phyloP scores from a whole-genome alignment of 345 rosid species.

The Toxicodendron radicans region DNA sequence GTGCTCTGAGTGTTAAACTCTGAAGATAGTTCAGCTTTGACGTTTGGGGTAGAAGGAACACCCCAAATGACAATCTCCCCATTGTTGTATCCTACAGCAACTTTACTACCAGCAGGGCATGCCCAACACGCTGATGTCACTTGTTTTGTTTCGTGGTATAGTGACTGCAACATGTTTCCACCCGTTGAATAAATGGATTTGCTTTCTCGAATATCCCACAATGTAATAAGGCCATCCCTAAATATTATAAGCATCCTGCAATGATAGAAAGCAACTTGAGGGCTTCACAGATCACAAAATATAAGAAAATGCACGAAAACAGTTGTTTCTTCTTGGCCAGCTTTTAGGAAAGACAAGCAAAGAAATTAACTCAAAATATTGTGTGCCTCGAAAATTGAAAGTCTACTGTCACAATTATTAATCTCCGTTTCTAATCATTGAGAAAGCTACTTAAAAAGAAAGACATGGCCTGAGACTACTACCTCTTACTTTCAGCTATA shows the following conservation, averaged over 20 bases:
- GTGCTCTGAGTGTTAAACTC: constrained; percentile 42
- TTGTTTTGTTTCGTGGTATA: constrained; percentile 60
- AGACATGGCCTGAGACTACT: constrained; percentile 17
- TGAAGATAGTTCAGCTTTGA: constrained; percentile 35
- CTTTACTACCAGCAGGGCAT: constrained; percentile 81
- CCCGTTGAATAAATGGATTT: constrained; percentile 55
- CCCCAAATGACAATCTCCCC: constrained; percentile 83
- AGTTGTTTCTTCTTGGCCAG: not conserved
- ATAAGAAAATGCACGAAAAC: not conserved
- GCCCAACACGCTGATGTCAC: constrained; percentile 88
- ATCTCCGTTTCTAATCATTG: not conserved
- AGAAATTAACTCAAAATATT: not conserved
- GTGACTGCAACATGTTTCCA: constrained; percentile 51
- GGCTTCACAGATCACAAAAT: not conserved
- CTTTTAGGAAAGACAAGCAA: not conserved
- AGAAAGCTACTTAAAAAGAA: constrained; percentile 11
- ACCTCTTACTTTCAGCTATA: constrained; percentile 86
- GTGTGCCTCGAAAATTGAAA: not conserved
- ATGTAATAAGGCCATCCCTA: constrained; percentile 58
- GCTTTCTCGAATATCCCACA: constrained; percentile 84
- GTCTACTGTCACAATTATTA: not conserved
- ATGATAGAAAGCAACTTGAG: constrained; percentile 1
- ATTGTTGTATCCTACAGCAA: constrained; percentile 73
- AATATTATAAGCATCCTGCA: constrained; percentile 76
- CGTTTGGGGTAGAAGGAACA: constrained; percentile 41